These are phyloP conservation scores for Amaranthus cruentus DNA, from an alignment of 148 eudicot species.

Conservation along the genomic window DNA sequence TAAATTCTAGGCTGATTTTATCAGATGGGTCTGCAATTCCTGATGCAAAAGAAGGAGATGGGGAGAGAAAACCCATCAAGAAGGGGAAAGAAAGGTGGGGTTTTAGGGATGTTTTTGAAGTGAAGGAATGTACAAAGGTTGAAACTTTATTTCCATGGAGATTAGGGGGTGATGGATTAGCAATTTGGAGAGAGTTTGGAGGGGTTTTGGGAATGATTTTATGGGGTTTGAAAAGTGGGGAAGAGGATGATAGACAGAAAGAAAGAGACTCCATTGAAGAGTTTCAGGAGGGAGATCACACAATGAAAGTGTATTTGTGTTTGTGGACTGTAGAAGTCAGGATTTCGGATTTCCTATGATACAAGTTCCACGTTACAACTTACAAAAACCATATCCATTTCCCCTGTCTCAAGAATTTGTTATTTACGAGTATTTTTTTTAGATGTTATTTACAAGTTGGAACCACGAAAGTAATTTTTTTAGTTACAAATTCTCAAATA, in stretches of 20 bases:
- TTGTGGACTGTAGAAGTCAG: conserved; percentile 18
- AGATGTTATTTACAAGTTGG: too few species aligned
- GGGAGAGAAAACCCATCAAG: conserved; percentile 25
- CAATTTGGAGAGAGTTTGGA: conserved; percentile 21
- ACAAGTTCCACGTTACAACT: too few species aligned
- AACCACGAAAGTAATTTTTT: too few species aligned
- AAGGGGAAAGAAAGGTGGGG: conserved; percentile 39
- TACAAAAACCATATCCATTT: too few species aligned
- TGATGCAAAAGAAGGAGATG: conserved; percentile 46
- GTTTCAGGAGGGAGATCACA: conserved; percentile 3
- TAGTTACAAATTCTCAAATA: too few species aligned
- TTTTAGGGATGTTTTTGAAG: conserved; percentile 30
- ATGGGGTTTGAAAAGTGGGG: conserved; percentile 44
- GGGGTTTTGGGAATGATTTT: conserved; percentile 26
- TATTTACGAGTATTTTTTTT: too few species aligned
- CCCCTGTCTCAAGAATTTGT: too few species aligned
- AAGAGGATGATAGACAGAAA: conserved; percentile 52
- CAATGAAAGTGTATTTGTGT: not conserved
- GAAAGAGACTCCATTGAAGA: conserved; percentile 55
- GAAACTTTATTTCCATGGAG: conserved; percentile 5
- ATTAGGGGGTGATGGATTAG: conserved; percentile 23
- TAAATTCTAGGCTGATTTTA: conserved; percentile 64
- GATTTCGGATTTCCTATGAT: too few species aligned
- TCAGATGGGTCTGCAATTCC: conserved; percentile 38
- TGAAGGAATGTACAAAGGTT: conserved; percentile 17